These are phyloP conservation scores for Betula pendula DNA, from an alignment of 306 rosid genomes.

Conservation along the genomic window DNA sequence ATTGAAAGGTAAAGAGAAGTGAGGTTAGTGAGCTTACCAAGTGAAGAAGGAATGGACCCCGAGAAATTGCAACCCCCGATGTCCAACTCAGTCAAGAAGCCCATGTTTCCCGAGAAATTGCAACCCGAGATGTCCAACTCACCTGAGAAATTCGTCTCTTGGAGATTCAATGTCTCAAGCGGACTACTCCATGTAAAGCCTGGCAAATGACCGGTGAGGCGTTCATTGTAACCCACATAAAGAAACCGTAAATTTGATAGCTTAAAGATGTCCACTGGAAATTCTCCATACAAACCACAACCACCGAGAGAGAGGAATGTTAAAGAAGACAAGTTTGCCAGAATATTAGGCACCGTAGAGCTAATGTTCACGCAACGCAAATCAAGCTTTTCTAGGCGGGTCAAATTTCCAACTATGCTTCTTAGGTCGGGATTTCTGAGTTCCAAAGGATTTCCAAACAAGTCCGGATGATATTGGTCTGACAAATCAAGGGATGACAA, in stretches of 20 bases:
- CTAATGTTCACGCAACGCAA: background rate
- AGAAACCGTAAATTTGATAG: background rate
- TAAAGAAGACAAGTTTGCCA: background rate
- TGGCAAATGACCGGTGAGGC: background rate
- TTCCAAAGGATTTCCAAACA: too few species aligned
- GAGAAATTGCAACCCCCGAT: background rate
- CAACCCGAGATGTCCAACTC: too few species aligned
- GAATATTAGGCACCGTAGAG: conserved; percentile 3
- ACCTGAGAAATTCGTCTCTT: background rate
- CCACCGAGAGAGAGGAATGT: rapidly evolving
- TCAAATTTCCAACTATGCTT: conserved; percentile 5
- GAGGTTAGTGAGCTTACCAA: too few species aligned
- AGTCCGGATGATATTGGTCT: too few species aligned
- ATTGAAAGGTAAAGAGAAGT: too few species aligned
- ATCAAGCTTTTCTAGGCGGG: conserved; percentile 10
- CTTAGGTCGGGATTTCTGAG: too few species aligned
- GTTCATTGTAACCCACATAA: background rate
- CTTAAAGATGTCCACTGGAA: conserved; percentile 11
- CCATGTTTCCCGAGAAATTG: background rate
- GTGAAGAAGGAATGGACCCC: background rate
- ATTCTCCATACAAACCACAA: background rate
- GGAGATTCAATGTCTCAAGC: background rate
- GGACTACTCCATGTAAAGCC: background rate
- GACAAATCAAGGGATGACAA: conserved; percentile 16
- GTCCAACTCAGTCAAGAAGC: background rate